Evolutionary conservation across 371 early-diverging fungal genomes (phyloP).

Genomic region (Homolaphlyctis polyrhiza): DNA sequence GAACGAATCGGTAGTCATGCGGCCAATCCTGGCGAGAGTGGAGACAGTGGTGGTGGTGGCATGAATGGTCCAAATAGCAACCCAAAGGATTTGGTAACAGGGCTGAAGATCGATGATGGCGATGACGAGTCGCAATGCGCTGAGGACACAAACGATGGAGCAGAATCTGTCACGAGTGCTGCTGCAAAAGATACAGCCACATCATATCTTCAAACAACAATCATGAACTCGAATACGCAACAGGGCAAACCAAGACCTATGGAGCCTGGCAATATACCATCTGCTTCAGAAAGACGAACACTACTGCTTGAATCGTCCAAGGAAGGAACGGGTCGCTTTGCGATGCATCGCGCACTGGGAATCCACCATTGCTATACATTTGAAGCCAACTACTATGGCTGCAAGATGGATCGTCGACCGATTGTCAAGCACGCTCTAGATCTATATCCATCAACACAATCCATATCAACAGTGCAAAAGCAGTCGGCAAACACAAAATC

Average conservation of each 20-base stretch:
- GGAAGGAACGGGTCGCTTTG: slow-evolving; percentile 11
- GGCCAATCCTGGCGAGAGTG: background rate
- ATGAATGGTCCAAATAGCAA: no score
- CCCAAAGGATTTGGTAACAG: no score
- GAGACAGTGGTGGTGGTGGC: background rate
- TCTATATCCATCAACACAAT: background rate
- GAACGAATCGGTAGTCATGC: slow-evolving; percentile 8
- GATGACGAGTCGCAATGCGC: background rate
- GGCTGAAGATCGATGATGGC: no score
- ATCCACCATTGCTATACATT: slow-evolving; percentile 10
- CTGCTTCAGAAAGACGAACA: no score
- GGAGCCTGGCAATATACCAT: background rate
- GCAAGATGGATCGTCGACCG: slow-evolving; percentile 1
- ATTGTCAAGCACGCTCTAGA: background rate
- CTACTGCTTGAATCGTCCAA: background rate
- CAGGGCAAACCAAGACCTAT: no score
- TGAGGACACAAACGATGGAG: background rate
- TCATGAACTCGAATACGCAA: background rate
- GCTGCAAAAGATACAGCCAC: background rate
- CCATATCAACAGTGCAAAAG: no score
- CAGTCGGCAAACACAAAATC: background rate
- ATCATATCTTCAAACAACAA: background rate
- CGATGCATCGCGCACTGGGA: slow-evolving; percentile 2
- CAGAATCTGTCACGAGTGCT: background rate
- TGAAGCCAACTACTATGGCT: slow-evolving; percentile 16